Percentiles rank a stretch among this genome's conserved stretches.
phyloP scores from a whole-genome alignment of 2,329 filamentous ascomycete genomes.

The Aspergillus pseudoviridinutans region DNA sequence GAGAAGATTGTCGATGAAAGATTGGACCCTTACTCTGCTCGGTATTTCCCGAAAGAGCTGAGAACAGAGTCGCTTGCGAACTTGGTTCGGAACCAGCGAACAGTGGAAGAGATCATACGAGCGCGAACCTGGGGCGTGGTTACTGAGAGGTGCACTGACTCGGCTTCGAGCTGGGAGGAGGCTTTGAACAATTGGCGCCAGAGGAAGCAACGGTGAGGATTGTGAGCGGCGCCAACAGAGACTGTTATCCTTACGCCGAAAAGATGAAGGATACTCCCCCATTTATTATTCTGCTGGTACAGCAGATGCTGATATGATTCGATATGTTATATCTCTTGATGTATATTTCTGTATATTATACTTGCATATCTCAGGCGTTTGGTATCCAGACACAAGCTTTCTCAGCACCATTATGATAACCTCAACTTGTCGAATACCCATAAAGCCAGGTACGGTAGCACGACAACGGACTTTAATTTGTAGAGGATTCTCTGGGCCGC shows the following conservation, averaged over 20 bases:
- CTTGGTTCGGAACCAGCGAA: slow-evolving; percentile 68
- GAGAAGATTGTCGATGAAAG: slow-evolving; percentile 80
- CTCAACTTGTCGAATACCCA: background rate
- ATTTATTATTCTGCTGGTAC: background rate
- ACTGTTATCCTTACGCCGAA: background rate
- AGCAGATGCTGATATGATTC: background rate
- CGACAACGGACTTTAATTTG: background rate
- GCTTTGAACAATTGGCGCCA: slow-evolving; percentile 62
- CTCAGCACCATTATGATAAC: background rate
- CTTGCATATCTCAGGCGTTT: slow-evolving; percentile 10
- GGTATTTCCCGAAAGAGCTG: slow-evolving; percentile 72
- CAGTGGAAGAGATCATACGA: slow-evolving; percentile 71
- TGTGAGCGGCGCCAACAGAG: background rate
- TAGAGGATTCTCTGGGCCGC: background rate
- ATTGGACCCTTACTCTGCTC: slow-evolving; percentile 82
- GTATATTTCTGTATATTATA: slow-evolving; percentile 10
- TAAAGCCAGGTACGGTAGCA: background rate
- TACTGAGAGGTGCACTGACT: slow-evolving; percentile 66
- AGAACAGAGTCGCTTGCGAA: slow-evolving; percentile 73
- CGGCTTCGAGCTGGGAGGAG: slow-evolving; percentile 59
- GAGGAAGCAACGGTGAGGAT: slow-evolving; percentile 19
- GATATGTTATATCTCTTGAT: slow-evolving; percentile 1
- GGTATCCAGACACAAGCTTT: background rate
- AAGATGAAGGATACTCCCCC: background rate
- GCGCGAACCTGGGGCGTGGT: slow-evolving; percentile 77